A percentile compares a stretch with the other conserved stretches of the same genome.
Evolutionary conservation across 345 rosid species (phyloP).

Genomic region (Combretum micranthum): DNA sequence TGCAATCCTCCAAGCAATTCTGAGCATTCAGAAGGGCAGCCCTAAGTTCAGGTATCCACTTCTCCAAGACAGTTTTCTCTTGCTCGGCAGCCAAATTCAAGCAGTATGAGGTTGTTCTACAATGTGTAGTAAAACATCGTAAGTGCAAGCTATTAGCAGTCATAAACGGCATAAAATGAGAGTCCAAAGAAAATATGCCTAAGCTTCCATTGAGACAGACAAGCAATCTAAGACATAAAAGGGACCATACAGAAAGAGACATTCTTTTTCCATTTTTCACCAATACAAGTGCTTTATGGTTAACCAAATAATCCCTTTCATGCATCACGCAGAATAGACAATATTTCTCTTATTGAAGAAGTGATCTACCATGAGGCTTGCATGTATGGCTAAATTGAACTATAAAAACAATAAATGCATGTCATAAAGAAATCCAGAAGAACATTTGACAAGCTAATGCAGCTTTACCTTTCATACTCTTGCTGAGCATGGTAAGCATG

Average conservation of each 20-base stretch:
- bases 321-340: not conserved
- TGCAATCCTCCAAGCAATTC: slow-evolving; percentile 67
- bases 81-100: slow-evolving; percentile 78
- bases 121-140: slow-evolving; percentile 9
- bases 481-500: slow-evolving; percentile 81
- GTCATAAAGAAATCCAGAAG: not conserved
- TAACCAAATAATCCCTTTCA: too few relatives aligned
- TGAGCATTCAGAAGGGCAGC: slow-evolving; percentile 60
- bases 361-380: not conserved
- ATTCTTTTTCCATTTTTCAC: too few relatives aligned
- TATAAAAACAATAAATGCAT: too few relatives aligned
- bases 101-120: slow-evolving; percentile 76
- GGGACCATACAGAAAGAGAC: too few relatives aligned
- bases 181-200: not conserved
- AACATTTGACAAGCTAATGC: slow-evolving; percentile 3
- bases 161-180: not conserved
- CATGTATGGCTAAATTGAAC: too few relatives aligned
- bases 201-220: not conserved
- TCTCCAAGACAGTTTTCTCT: slow-evolving; percentile 59
- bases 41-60: slow-evolving; percentile 90
- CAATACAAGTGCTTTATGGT: too few relatives aligned
- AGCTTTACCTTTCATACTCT: slow-evolving; percentile 75
- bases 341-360: not conserved
- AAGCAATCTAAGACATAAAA: too few relatives aligned
- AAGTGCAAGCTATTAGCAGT: not conserved